Base-by-base conservation (phyloP, 2,329 filamentous ascomycete genomes). In the Ploettnerulaceae sp. region DNA sequence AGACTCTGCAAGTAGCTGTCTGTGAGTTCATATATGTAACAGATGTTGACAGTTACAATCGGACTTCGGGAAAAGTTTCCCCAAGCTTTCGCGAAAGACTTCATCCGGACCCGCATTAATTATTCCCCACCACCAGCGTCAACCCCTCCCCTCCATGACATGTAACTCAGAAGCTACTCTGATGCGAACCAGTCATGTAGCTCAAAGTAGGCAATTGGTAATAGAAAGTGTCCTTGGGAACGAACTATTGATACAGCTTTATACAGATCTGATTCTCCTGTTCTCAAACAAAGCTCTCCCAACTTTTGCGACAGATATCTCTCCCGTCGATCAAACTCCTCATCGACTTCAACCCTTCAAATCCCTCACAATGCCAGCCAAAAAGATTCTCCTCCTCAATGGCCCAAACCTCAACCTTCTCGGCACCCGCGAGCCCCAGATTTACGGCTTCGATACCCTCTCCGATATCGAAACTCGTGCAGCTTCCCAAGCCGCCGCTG, bases 341-440 rank as follows among this genome's bases (percentile, higher is more conserved):
- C 31, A 17, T 14, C 8, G 1, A 25, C 9, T n/a, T 17, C 28
- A 34, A 33, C 12, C 31, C 7, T 14, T 12, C 7, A 24, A 8
- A 26, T n/a, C 14, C 9, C 15, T 29, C n/a, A 57, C 44, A 38
- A 65, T 66, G 67, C 56, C 65, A 29, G 55, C 66, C 32, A 67
- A 66, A 54, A 66, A 61, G 34, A 80, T 89, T 61, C 80, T 89
- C 57, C 72, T 89, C 55, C 80, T 89, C 70, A 89, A 89, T 66
- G 85, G 86, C n/a, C 84, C 85, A 24, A 90, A 90, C 65, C 81
- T 90, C 58, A 89, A 89, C 68, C 81, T 90, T 39, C 76, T 90
- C 22, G 86, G 86, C 26, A 83, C 78, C 9, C 75, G 86, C 17
- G 85, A 91, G 64, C 85, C 86, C 12, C 69, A 79, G 21, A 75